Evolutionary conservation across 192 early-diverging fungal genomes (phyloP), one percentile per base, ranked within the genome.

Genomic region (Neocallimastix lanati): DNA sequence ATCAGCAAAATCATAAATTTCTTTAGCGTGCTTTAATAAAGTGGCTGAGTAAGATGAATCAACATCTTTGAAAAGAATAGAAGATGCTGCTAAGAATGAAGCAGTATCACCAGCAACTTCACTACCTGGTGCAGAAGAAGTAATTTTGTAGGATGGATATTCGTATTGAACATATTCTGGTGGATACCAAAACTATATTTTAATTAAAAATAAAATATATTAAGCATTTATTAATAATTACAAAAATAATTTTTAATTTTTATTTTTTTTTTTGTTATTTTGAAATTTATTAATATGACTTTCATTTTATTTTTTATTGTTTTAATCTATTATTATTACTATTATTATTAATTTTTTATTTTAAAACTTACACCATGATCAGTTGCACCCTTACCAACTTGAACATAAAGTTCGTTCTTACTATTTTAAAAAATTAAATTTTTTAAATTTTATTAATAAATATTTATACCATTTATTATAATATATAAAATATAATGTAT

Each of bases 71-170:
- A 87, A 91, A 12, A 91, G 82, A 37, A 86, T 81, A 5, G 89
- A 83, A 28, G 88, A 84, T 1, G 90, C 82, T 7, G 90, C 88
- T 77, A 91, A 82, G 9, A 89, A 87, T 0, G 90, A 87, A 0
- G 88, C 87, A 21, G 86, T 83, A 79, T 86, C 80, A 3, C 88
- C 87, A 29, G 83, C 88, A 25, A 84, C 88, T 80, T 90, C 89
- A 25, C 87, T 88, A 78, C 89, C 89, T 76, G 84, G 84, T 16
- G 76, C 40, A 29, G 83, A 84, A 77, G 35, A 80, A 82, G 84
- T 86, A 77, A 90, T 81, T 58, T 80, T 78, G 77, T 83, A 86
- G n/a, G 89, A 85, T 28, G 88, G 83, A 21, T 88, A 85, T 13
- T 88, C 86, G 15, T 78, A 76, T 36, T 88, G 89, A 40, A 90